Evolutionary conservation across 2,329 filamentous ascomycete genomes (phyloP).

Genomic region (Colletotrichum lupini): DNA sequence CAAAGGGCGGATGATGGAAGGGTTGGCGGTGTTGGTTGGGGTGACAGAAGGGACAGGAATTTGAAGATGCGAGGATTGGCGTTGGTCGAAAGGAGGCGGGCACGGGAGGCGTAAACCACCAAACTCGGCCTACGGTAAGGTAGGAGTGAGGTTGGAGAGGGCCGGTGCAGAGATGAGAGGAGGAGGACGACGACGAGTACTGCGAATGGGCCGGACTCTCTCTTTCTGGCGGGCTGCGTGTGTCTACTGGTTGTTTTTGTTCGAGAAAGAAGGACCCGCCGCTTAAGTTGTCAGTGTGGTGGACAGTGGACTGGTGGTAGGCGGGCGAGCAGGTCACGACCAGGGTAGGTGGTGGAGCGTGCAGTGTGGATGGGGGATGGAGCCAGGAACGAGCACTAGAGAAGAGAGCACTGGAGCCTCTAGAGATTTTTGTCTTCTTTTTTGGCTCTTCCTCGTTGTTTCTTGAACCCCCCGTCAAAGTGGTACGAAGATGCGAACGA

Average conservation of each 20-base stretch:
- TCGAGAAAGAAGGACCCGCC: slow-evolving; percentile 28
- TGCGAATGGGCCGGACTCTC: slow-evolving; percentile 1
- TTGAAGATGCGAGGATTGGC: slow-evolving; percentile 23
- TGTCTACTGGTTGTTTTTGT: slow-evolving; percentile 33
- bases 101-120: slow-evolving; percentile 23
- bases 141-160: slow-evolving; percentile 32
- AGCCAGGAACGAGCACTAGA: background rate
- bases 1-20: background rate
- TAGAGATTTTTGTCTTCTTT: background rate
- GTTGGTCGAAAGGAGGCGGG: slow-evolving; percentile 23
- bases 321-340: slow-evolving; percentile 26
- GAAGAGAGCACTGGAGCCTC: slow-evolving; percentile 26
- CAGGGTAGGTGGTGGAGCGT: slow-evolving; percentile 29
- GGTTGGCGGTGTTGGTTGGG: slow-evolving; percentile 2
- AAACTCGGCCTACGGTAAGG: slow-evolving; percentile 21
- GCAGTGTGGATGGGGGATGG: slow-evolving; percentile 10
- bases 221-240: background rate
- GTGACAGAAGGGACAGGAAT: slow-evolving; percentile 6
- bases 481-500: slow-evolving; percentile 11
- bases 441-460: slow-evolving; percentile 4
- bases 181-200: background rate
- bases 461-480: background rate
- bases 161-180: slow-evolving; percentile 14
- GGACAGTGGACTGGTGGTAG: background rate
- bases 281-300: slow-evolving; percentile 26